Base-by-base conservation (phyloP, 2,329 filamentous ascomycete genomes). In the Aspergillus sojae region DNA sequence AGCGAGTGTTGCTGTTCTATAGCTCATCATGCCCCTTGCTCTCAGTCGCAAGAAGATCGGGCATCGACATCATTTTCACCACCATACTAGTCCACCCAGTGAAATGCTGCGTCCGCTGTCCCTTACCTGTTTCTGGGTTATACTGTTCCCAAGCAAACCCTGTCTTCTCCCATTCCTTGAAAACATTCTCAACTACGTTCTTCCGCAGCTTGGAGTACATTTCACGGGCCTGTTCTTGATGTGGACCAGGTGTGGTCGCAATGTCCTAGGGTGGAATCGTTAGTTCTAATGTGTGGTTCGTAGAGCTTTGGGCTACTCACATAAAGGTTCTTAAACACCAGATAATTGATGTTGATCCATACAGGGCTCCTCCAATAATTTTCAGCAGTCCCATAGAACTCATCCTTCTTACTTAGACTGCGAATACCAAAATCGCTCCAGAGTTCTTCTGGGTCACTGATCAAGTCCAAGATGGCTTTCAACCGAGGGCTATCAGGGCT, bases 111-210 rank as follows among this genome's bases (percentile, higher is more conserved):
- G 94, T 98, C 48, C 95, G 86, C 83, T 98, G 94, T n/a, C 95
- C 95, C 59, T 87, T 86, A 53, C 95, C 95, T 4, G 92, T 96
- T 71, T 97, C 93, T 0, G 94, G 93, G 76, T 96, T 92, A 78
- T 98, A 99, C 81, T 99, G 95, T 80, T 99, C 95, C 94, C 94
- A 99, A 0, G 94, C 95, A 76, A 98, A 98, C 21, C 94, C 94
- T 0, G 95, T 98, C 74, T 92, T 88, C 75, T 89, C 84, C 94
- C 94, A 99, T 76, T 89, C 89, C 62, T 89, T 86, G 81, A 91
- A 97, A 16, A 98, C 91, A 1, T 94, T 98, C 58, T 93, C 86
- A 53, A 98, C 91, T 14, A 99, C 81, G 74, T 97, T 98, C 77
- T 86, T 87, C 60, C 95, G 88, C 55, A 98, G 86, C 36, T 86